Base-by-base conservation (phyloP, 179 eudicot genomes). In the Silene coronaria region DNA sequence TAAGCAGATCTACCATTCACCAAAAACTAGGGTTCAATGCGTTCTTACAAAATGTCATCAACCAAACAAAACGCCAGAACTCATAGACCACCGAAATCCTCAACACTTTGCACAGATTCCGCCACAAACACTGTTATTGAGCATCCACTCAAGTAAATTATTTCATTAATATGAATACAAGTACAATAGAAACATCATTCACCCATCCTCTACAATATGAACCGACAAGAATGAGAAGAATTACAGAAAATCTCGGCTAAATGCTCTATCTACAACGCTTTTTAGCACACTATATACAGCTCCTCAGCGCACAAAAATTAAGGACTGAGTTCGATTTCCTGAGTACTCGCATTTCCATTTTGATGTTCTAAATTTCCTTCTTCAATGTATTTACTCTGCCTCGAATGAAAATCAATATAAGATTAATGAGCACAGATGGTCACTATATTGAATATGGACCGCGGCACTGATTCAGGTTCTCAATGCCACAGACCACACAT, bases 161-260 rank as follows among this genome's bases (percentile, higher is more conserved):
- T 38, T 38, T 38, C 45, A 38, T 38, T 38, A 38, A 38, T 34
- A 38, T 14, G 57, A 17, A 51, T 51, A 57, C 48, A 72, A 58
- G 42, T 58, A 34, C 34, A 4, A 60, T 28, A 57, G 22, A 0
- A 22, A 22, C 23, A 13, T 60, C 71, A 13, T 64, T 48, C 46
- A 45, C 77, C 11, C n/a, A 24, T 8, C 42, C 24, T 46, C n/a
- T 74, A 74, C 77, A 10, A 61, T 86, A 86, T 84, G 79, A 69
- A 84, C 87, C 82, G n/a, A 26, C 75, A 86, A 82, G 84, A 86
- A 86, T 78, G 70, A 72, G 66, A 80, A 80, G 78, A 82, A 82
- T 82, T 58, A 67, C 82, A 82, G 46, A 51, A 67, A 34, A 34
- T 72, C 45, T 58, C 72, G 72, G 36, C 70, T 73, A 74, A 12